Evolutionary conservation across 768 basidiomycete genomes (phyloP), one percentile per base, ranked within the genome.

Genomic region (Phallus indusiatus): DNA sequence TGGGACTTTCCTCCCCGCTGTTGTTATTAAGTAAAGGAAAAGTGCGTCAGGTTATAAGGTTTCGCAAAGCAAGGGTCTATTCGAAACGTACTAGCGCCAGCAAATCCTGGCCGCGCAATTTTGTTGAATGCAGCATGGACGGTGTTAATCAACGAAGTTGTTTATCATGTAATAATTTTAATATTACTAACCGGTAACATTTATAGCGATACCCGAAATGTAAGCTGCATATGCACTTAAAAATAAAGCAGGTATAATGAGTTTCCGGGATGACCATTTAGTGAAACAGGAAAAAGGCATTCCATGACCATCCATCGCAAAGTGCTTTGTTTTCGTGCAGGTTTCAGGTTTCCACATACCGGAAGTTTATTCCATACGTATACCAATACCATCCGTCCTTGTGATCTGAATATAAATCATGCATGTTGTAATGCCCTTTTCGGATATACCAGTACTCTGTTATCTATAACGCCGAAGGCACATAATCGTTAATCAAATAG

Each of bases 361-460:
- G 76, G 71, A 84, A 78, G 73, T 91, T 90, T 68, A 89, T 67
- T 1, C 88, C 88, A 52, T 76, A 79, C 0, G 80, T 86, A 68
- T 91, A 90, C 71, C 75, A 84, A 69, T 90, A 91, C 83, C 85
- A 88, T 9, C 80, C 84, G 51, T 78, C 75, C 52, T 74, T 72
- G 46, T 72, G 68, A 10, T 79, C 68, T 51, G 72, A 74, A 71
- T 93, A 93, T 6, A 92, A 74, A 68, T 92, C 86, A 12, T 73
- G 74, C 35, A 92, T 76, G n/a, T 80, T 78, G 68, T 86, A 82
- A 63, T 84, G 83, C 0, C 86, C 88, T 56, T 78, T 77, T 47
- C 85, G 77, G 61, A 91, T 77, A 46, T 90, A 60, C 71, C 83
- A 93, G 73, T 90, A 91, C 64, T 92, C 88, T 9, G 80, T 82